phyloP scores from a whole-genome alignment of 345 rosid species.

The Eucalyptus sp. region DNA sequence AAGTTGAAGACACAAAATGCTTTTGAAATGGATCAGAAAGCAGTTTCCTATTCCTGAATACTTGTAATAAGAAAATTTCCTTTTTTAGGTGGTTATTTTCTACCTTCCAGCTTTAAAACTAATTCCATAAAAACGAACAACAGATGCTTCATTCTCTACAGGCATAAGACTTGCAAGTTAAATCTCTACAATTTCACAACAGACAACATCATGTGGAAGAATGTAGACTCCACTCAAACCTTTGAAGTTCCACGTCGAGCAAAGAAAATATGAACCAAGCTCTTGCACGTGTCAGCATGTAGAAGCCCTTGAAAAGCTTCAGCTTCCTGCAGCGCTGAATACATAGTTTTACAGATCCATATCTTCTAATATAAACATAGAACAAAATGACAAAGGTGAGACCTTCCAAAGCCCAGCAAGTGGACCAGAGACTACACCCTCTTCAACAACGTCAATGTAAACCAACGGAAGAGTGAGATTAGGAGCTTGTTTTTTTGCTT shows the following conservation, averaged over 20 bases:
- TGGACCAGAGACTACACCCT: slow-evolving; percentile 77
- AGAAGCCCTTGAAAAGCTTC: slow-evolving; percentile 58
- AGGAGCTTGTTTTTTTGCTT: slow-evolving; percentile 75
- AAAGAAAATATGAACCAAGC: slow-evolving; percentile 83
- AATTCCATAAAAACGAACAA: background rate
- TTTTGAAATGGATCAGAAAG: background rate
- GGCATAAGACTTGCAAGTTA: background rate
- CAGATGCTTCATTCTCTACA: background rate
- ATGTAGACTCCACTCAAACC: slow-evolving; percentile 20
- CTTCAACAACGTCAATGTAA: slow-evolving; percentile 80
- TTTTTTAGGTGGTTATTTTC: background rate
- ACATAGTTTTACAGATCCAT: background rate
- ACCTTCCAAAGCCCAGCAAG: slow-evolving; percentile 91
- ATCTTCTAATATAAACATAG: background rate
- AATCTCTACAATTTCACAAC: background rate
- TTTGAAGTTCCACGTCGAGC: slow-evolving; percentile 78
- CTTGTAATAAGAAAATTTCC: background rate
- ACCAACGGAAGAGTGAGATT: slow-evolving; percentile 75
- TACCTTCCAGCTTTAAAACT: background rate
- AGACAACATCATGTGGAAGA: background rate
- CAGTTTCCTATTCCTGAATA: background rate
- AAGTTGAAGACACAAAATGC: background rate
- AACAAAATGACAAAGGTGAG: background rate
- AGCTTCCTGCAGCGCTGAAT: slow-evolving; percentile 51
- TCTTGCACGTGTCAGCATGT: slow-evolving; percentile 63